Evolutionary conservation across 805 yeast species (phyloP), one percentile per base, ranked within the genome.

Genomic region (Ogataea zsoltii): DNA sequence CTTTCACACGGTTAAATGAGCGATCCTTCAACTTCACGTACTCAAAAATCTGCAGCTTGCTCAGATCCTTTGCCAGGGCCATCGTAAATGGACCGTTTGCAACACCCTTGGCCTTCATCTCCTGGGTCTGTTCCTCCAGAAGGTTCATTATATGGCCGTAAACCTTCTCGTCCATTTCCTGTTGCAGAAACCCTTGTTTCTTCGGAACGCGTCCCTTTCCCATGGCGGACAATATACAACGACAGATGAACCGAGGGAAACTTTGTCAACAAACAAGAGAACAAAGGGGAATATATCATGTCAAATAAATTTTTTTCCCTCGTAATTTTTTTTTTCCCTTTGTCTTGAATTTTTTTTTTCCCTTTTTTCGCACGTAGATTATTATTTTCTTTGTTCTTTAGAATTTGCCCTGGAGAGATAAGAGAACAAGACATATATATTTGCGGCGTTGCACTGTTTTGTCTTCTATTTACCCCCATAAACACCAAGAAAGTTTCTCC

Each of bases 1-100:
- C 80, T 62, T 90, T 91, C 55, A 82, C 80, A 48, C 97, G 70
- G 46, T 78, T 75, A 55, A 90, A 69, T 26, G 83, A 77, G 31
- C 80, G 67, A 50, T 89, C 96, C 39, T 82, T 80, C 26, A 72
- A 63, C 56, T 85, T 88, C 13, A 82, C 80, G 48, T 73, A 82
- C 9, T 73, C 69, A n/a, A 81, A 56, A 2, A 83, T 74, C 44
- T 84, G 86, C 7, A 67, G 52, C 2, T 69, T 58, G 9, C 66
- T 70, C 39, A 85, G 64, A 52, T 85, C 85, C 53, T 74, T 74
- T 1, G 90, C 94, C 23, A 83, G 68, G 3, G 82, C 85, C 41
- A 82, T 71, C 1, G 60, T 49, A 31, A 58, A 46, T 5, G 58
- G 58, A 2, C 74, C 72, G 39, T 71, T 73, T 2, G 59, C 61